phyloP scores from a whole-genome alignment of 768 basidiomycete species.

The Russula compacta region DNA sequence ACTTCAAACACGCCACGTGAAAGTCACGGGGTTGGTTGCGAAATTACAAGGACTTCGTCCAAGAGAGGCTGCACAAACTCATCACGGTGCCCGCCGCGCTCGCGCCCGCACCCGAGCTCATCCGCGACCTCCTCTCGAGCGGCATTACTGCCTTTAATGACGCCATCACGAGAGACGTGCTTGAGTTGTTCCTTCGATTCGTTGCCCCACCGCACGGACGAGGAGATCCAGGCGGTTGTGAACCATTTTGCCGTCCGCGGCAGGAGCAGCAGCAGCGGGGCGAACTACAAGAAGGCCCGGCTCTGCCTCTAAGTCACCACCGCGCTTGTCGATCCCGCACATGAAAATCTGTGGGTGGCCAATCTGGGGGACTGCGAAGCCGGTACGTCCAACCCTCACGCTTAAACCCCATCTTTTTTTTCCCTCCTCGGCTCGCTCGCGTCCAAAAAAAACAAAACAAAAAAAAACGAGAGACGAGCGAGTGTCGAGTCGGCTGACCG shows the following conservation, averaged over 20 bases:
- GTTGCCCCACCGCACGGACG: slow-evolving; percentile 37
- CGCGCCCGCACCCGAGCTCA: slow-evolving; percentile 25
- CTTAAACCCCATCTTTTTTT: too few species aligned
- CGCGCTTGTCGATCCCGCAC: slow-evolving; percentile 61
- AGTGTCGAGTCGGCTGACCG: background rate
- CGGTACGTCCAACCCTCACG: slow-evolving; percentile 35
- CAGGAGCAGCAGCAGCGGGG: slow-evolving; percentile 25
- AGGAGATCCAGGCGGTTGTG: slow-evolving; percentile 49
- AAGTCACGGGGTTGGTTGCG: too few species aligned
- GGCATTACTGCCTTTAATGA: slow-evolving; percentile 36
- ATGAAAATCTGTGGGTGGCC: slow-evolving; percentile 69
- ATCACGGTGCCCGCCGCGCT: slow-evolving; percentile 22
- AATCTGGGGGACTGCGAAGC: slow-evolving; percentile 79
- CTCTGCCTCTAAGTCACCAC: slow-evolving; percentile 79
- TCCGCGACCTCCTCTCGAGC: slow-evolving; percentile 31
- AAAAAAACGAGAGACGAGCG: background rate
- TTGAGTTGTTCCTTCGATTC: slow-evolving; percentile 40
- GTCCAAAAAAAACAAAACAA: background rate
- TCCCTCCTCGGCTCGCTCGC: too few species aligned
- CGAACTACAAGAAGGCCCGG: slow-evolving; percentile 60
- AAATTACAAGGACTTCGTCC: too few species aligned
- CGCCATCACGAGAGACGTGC: slow-evolving; percentile 36
- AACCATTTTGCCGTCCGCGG: slow-evolving; percentile 46
- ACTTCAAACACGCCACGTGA: too few species aligned
- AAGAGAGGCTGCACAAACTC: slow-evolving; percentile 29